Percentiles rank a stretch among this genome's conserved stretches.
These are phyloP conservation scores for Zymoseptoria pseudotritici DNA, from an alignment of 2,329 filamentous ascomycete genomes.

Conservation along the genomic window DNA sequence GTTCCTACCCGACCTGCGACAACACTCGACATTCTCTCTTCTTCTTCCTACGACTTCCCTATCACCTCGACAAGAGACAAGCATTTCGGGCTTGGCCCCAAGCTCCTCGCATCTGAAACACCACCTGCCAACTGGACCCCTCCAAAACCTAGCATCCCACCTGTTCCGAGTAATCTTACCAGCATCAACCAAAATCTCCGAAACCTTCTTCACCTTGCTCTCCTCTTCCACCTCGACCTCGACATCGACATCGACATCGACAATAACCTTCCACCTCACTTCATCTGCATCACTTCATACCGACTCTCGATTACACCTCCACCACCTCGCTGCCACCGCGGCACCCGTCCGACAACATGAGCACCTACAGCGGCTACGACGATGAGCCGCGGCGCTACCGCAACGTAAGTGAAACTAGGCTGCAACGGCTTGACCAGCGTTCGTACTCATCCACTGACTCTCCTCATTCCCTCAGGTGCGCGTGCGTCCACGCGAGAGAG, in stretches of 20 bases:
- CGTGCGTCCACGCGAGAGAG: conserved; percentile 38
- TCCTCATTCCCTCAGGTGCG: conserved; percentile 19
- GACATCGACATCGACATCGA: neutral
- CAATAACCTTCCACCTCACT: neutral
- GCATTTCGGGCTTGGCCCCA: neutral
- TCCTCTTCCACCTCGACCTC: neutral
- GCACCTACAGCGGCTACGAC: conserved; percentile 44
- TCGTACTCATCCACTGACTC: conserved; percentile 1
- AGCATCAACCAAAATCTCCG: neutral
- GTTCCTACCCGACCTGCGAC: neutral
- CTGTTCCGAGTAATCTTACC: conserved; percentile 1
- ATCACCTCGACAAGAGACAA: conserved; percentile 1
- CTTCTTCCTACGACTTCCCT: neutral
- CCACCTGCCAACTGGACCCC: neutral
- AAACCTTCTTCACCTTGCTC: neutral
- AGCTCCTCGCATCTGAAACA: conserved; percentile 1
- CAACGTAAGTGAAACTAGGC: conserved; percentile 17
- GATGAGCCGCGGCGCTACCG: conserved; percentile 40
- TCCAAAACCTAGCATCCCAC: conserved; percentile 3
- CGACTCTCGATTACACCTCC: neutral
- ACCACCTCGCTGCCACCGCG: neutral
- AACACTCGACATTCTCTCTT: neutral
- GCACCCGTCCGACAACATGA: conserved; percentile 33
- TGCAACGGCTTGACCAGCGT: neutral
- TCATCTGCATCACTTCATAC: neutral